Evolutionary conservation across 164 flowering plant genomes (phyloP), one percentile per base, ranked within the genome.

Genomic region (Dillenia turbinata): DNA sequence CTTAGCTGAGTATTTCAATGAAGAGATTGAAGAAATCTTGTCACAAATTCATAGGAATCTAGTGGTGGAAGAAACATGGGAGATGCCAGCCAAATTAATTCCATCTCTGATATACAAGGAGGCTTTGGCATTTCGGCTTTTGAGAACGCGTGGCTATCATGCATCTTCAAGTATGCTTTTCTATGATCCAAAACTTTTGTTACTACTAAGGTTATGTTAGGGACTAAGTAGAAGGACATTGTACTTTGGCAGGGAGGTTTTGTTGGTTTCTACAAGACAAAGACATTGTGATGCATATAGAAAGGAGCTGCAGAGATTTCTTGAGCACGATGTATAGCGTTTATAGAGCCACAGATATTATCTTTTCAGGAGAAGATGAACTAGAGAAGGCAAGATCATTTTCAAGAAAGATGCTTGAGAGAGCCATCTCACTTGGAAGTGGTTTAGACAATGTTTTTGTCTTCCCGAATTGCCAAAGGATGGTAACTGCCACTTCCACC

Each of bases 81-180:
- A 26, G 46, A 59, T 22, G 12, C 16, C n/a, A 49, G 58, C 12
- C 14, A 54, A 17, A 22, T 54, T 40, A 8, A 9, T 33, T 12
- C 62, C 73, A 44, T 44, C 15, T 9, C 69, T 74, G 50, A 54
- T 81, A 33, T 71, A 63, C 68, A 81, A 76, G 56, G 82, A 72
- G 46, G 69, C 81, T 11, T 57, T 81, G 49, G 75, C 75, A 22
- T 81, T 78, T 60, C 69, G 79, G 47, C 75, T 81, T 10, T 60
- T 78, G 7, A 59, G 82, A 46, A 68, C 72, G 74, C 77, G 71
- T 61, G 85, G 85, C 0, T 72, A 76, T 56, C 49, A 16, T 2
- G 59, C 71, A 12, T 70, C 71, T 13, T 76, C 82, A 47, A 9
- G 85, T 81, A 76, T 14, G 72, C 2, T 8, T 19, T 57, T 57